These are phyloP conservation scores for Conticribra weissflogii DNA, from an alignment of 108 stramenopile genomes.

Conservation along the genomic window DNA sequence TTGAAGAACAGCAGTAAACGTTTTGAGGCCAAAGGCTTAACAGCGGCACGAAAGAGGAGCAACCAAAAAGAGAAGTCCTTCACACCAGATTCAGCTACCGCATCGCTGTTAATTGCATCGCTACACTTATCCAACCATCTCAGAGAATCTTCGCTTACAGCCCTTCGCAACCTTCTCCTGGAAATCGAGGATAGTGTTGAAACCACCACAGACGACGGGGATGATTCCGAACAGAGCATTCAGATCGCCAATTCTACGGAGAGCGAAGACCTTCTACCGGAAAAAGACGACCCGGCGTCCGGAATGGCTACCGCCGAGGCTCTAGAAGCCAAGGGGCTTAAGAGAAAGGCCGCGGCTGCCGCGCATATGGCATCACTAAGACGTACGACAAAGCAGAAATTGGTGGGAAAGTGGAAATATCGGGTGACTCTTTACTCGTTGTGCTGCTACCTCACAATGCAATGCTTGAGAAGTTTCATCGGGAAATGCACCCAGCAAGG, in stretches of 20 bases:
- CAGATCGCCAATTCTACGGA: slow-evolving; percentile 45
- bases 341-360: slow-evolving; percentile 84
- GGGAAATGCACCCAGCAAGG: slow-evolving; percentile 39
- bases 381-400: slow-evolving; percentile 48
- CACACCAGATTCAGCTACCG: slow-evolving; percentile 38
- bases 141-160: slow-evolving; percentile 24
- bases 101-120: slow-evolving; percentile 33
- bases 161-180: slow-evolving; percentile 23
- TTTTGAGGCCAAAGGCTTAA: neutral
- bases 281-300: slow-evolving; percentile 44
- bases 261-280: slow-evolving; percentile 64
- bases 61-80: slow-evolving; percentile 11
- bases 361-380: slow-evolving; percentile 73
- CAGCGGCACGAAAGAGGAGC: neutral
- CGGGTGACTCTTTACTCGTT: slow-evolving; percentile 64
- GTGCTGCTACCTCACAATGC: slow-evolving; percentile 45
- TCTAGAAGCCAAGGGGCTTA: slow-evolving; percentile 80
- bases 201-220: slow-evolving; percentile 6
- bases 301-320: slow-evolving; percentile 41
- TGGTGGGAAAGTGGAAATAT: slow-evolving; percentile 61
- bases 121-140: slow-evolving; percentile 34
- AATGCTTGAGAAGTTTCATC: slow-evolving; percentile 58
- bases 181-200: slow-evolving; percentile 5
- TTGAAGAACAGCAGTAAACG: slow-evolving; percentile 7
- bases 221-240: slow-evolving; percentile 13